Evolutionary conservation across 2,329 filamentous ascomycete species (phyloP).

Genomic region (Fusarium sambucinum): DNA sequence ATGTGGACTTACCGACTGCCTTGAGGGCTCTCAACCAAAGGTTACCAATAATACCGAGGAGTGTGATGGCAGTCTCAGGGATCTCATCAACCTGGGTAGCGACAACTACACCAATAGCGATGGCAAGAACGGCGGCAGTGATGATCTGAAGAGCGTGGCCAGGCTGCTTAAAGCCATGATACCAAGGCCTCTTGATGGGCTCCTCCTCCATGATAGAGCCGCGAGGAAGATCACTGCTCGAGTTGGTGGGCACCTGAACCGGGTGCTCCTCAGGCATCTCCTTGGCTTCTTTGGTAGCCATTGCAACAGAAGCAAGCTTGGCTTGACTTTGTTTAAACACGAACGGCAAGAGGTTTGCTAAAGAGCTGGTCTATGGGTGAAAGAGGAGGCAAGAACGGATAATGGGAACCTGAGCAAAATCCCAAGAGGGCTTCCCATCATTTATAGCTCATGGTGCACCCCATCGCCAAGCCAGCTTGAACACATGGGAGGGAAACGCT

Average conservation of each 20-base stretch:
- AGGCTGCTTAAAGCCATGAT: conserved; percentile 55
- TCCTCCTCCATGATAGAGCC: conserved; percentile 22
- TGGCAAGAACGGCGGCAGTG: conserved; percentile 60
- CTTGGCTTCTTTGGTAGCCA: conserved; percentile 39
- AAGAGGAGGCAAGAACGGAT: conserved; percentile 13
- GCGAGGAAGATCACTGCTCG: conserved; percentile 25
- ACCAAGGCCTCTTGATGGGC: conserved; percentile 51
- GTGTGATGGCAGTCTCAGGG: conserved; percentile 52
- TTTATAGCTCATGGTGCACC: conserved; percentile 34
- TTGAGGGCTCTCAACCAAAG: conserved; percentile 64
- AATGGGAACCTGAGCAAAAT: neutral
- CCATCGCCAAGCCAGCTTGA: conserved; percentile 33
- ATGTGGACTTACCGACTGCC: conserved; percentile 57
- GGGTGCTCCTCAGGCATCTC: conserved; percentile 27
- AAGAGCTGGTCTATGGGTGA: conserved; percentile 3
- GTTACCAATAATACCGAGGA: conserved; percentile 62
- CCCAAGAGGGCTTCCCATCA: conserved; percentile 9
- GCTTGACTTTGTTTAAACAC: conserved; percentile 11
- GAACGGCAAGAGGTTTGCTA: conserved; percentile 8
- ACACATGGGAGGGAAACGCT: conserved; percentile 24
- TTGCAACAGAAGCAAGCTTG: conserved; percentile 29
- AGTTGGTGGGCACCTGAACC: conserved; percentile 39
- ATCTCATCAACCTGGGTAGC: conserved; percentile 58
- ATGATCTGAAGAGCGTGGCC: conserved; percentile 65
- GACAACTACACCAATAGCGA: conserved; percentile 62